Base-by-base conservation (phyloP, 2,329 filamentous ascomycete species). In the Saccharata proteae region DNA sequence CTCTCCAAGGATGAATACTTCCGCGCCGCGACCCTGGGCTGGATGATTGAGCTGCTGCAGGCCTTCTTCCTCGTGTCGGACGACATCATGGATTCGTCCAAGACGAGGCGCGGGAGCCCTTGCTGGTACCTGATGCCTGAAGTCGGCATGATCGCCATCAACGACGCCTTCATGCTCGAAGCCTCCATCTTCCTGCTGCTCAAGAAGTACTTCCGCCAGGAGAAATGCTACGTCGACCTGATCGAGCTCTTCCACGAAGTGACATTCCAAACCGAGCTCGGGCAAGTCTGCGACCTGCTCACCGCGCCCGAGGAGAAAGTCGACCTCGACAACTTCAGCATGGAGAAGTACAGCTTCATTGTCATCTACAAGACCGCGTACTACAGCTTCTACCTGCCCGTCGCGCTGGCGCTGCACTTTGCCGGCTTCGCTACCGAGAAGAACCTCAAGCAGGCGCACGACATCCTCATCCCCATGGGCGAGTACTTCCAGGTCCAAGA, bases 401-500 rank as follows among this genome's bases (percentile, higher is more conserved):
- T 98, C 34, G 88, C 85, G 7, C 73, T 98, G 26, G 83, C 90
- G 4, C 69, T 98, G 47, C 69, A 88, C 66, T 80, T 85, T 61
- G 74, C 86, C 44, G 77, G 84, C 51, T 69, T 86, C 38, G 90
- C 88, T 14, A 90, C 84, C 6, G 74, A 78, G 16, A 74, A 80
- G 61, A 96, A 94, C 67, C 75, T 98, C 38, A 79, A 88, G 63
- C 79, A 81, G 51, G 80, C 84, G 26, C 74, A 90, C 57, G 77
- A 86, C 43, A 94, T 98, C 52, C 75, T 98, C 38, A 93, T 98
- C 43, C 86, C 88, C 14, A 81, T 96, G 57, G 90, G 90, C 52
- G 86, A 96, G 65, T 98, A 98, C 69, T 98, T 98, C 73, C 90
- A 98, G 64, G 74, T 93, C 42, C 90, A 98, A 62, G 90, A 98